Conservation (phyloP, 2,329 filamentous ascomycete genomes). For the Magnaporthiopsis incrustans region DNA sequence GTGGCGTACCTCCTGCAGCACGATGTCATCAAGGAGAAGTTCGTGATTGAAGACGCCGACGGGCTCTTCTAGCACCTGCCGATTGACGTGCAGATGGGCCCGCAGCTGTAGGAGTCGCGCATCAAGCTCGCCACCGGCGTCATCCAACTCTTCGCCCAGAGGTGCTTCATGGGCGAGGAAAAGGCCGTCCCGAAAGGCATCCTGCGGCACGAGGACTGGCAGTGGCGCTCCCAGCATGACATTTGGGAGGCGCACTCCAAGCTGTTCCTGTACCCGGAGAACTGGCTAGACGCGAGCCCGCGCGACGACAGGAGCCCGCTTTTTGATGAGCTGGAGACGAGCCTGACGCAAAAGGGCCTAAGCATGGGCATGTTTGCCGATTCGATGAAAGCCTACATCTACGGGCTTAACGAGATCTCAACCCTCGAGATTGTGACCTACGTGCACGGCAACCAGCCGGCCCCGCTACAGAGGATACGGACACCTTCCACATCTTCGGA, state of each 20-base stretch:
- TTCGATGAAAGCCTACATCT: constrained; percentile 13
- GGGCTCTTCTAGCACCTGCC: constrained; percentile 22
- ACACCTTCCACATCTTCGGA: constrained; percentile 15
- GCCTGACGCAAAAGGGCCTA: constrained; percentile 17
- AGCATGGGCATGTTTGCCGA: constrained; percentile 7
- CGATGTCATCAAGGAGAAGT: background rate
- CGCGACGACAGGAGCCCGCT: constrained; percentile 23
- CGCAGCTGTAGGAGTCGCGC: constrained; percentile 19
- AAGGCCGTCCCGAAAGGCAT: constrained; percentile 1
- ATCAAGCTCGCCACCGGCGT: constrained; percentile 24
- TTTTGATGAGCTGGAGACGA: constrained; percentile 17
- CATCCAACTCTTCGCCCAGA: constrained; percentile 23
- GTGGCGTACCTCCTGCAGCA: constrained; percentile 15
- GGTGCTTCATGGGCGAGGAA: constrained; percentile 23
- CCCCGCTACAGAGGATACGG: background rate
- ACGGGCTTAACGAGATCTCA: background rate
- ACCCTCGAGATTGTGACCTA: constrained; percentile 3
- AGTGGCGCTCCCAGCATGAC: constrained; percentile 19
- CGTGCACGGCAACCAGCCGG: background rate
- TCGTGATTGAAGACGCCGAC: constrained; percentile 15
- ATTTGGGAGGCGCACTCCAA: constrained; percentile 23
- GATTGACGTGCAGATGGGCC: constrained; percentile 23
- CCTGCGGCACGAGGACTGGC: constrained; percentile 14
- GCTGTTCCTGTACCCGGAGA: constrained; percentile 25
- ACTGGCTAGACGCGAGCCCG: constrained; percentile 21